Base-by-base conservation (phyloP, 352 stramenopile species). In the Pythium inflatum region DNA sequence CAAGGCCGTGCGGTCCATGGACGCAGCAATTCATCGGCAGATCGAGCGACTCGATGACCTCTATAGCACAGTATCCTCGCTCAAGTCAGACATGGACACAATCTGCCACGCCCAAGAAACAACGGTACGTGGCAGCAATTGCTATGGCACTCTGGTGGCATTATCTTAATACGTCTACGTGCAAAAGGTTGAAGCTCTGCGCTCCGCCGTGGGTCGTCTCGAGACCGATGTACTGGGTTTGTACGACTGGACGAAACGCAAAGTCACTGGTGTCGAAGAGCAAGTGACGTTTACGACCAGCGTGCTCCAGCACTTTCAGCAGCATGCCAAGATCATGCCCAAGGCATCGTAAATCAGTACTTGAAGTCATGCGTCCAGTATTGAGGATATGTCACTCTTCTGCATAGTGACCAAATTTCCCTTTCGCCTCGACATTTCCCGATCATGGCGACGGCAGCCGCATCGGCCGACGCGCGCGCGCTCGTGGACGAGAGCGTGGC, bases 171-270 rank as follows among this genome's bases (percentile, higher is more conserved):
- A 53, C 20, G 24, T 6, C 6, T 30, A 38, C 14, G 40, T 31
- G 30, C 14, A 0, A 20, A 27, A 89, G 71, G 65, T 78, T 16
- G 73, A 71, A 0, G 74, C 76, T 14, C 70, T 80, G 30, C 68
- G 68, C 14, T 64, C 58, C 5, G 78, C 68, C 1, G 71, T 90
- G 18, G 40, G 49, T 2, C 70, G 69, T 8, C 51, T 83, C 18
- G 75, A 88, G 38, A 40, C 59, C 6, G 77, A 90, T 50, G 56
- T 90, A 38, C 62, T 90, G 5, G 82, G 75, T 1, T 59, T 90
- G 13, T 88, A 90, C 72, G 82, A 90, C 65, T 90, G 82, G 82
- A 81, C 75, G 5, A 75, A 78, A n/a, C 59, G 64, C 8, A 80
- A 84, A 27, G 22, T 88, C 18, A 33, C 12, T 1, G 43, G 41